Evolutionary conservation across 495 filamentous ascomycete species (phyloP), one percentile per base, ranked within the genome.

Genomic region (Elaphomyces granulatus): DNA sequence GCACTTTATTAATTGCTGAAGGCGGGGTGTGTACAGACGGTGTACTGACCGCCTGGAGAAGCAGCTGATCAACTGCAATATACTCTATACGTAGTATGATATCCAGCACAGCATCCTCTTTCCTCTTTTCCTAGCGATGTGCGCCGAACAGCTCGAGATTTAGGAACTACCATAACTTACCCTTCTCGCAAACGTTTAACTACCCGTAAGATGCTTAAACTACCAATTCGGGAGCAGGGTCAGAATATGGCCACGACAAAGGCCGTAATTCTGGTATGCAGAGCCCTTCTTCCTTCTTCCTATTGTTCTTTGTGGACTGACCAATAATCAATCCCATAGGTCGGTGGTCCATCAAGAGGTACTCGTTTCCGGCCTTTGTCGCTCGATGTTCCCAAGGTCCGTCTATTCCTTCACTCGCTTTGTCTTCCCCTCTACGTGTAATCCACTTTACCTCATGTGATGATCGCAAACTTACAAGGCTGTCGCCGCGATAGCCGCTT

Each of bases 361-460:
- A 99, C 90, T 46, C 75, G 90, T 41, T 99, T 99, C 68, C 73
- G 90, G 50, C 90, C 90, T 53, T 71, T 99, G 54, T 96, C 90
- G 20, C 76, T 99, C 38, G 92, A 99, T 67, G 74, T 96, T 34
- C 90, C 90, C 45, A 99, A 99, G 79, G 88, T 94, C 58, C 37
- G 61, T 47, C 39, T 21, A 43, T 48, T 41, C 35, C 18, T 8
- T 20, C 19, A 20, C 19, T 35, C 52, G 33, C 44, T 39, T 41
- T 46, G 40, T 43, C 51, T 45, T 44, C 32, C 16, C 36, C 35
- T 17, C 37, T 38, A n/a, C n/a, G n/a, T n/a, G n/a, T n/a, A n/a
- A n/a, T n/a, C n/a, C n/a, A n/a, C n/a, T n/a, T n/a, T n/a, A n/a
- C n/a, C n/a, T n/a, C n/a, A n/a, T n/a, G n/a, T n/a, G 20, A 10